Percentiles rank a stretch among this genome's conserved stretches.
Conservation (phyloP, 352 stramenopile species). For the Peronospora destructor region DNA sequence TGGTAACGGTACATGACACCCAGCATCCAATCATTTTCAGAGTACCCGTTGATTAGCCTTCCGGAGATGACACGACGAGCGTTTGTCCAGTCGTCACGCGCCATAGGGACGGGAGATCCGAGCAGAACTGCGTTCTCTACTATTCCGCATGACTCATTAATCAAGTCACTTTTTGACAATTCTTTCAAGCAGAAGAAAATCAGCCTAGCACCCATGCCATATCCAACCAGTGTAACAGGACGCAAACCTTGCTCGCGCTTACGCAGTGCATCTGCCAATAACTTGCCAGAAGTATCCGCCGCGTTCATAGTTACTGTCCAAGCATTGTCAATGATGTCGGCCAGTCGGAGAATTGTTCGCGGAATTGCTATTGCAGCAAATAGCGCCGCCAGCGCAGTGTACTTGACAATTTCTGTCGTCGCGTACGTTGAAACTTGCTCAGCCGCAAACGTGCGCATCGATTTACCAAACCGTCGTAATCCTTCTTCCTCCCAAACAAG, state of each 20-base stretch:
- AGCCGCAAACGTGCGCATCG: constrained; percentile 68
- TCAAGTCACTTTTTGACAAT: constrained; percentile 49
- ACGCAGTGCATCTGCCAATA: constrained; percentile 63
- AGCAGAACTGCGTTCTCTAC: constrained; percentile 87
- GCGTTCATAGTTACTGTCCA: constrained; percentile 80
- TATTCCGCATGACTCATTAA: constrained; percentile 62
- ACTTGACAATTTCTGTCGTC: constrained; percentile 65
- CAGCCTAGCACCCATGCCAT: constrained; percentile 84
- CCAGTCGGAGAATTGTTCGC: constrained; percentile 53
- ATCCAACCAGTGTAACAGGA: constrained; percentile 85
- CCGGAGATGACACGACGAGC: constrained; percentile 71
- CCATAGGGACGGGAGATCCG: constrained; percentile 63
- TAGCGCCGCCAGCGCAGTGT: constrained; percentile 65
- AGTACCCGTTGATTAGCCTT: constrained; percentile 88
- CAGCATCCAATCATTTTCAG: constrained; percentile 87
- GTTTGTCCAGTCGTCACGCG: constrained; percentile 56
- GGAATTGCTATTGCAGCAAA: constrained; percentile 73
- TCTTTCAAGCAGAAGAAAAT: constrained; percentile 88
- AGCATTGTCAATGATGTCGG: constrained; percentile 79
- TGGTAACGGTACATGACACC: constrained; percentile 88
- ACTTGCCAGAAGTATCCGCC: constrained; percentile 60
- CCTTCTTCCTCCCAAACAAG: constrained; percentile 70
- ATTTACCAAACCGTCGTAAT: constrained; percentile 68
- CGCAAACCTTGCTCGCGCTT: constrained; percentile 66
- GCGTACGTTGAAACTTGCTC: constrained; percentile 64